Evolutionary conservation across 1,284 basidiomycete genomes (phyloP), one percentile per base, ranked within the genome.

Genomic region (Sporisorium sorghi): DNA sequence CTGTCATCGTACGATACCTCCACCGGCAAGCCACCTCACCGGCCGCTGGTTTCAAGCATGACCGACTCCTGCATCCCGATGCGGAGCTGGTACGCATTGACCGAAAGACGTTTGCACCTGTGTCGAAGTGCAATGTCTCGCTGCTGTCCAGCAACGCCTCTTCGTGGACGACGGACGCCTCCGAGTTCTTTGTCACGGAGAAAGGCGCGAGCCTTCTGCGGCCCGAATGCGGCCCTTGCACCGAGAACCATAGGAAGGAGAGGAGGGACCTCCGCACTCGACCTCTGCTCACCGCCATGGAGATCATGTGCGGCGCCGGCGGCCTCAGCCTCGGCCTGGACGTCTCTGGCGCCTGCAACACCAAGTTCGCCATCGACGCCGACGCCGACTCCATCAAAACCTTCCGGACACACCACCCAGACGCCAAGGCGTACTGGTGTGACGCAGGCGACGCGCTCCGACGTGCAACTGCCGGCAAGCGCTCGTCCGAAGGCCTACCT

Each of bases 271-370:
- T 23, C 12, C 54, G 39, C 1, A 15, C 9, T 5, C 26, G 28
- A 26, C 0, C 35, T 4, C 61, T 42, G 6, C 54, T 74, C 10
- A 40, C 5, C 2, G 46, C 32, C 0, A 50, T 71, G 51, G 72
- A 75, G 37, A 35, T 75, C 14, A 71, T 75, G 58, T 66, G 58
- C 17, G 72, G 72, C 4, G 62, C 67, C 11, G 72, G 72, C 11
- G 72, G 72, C 1, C 67, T 75, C 4, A 65, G 62, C 8, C 42
- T 75, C 12, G 72, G 72, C 1, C 51, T 75, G 3, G 63, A 60
- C 5, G 57, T 66, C 4, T 75, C 67, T 2, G 67, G 67, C 11
- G 59, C 63, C 9, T 66, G 63, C 53, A 58, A 75, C 28, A 75
- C 72, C 0, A 48, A 43, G 7, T 66, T 54, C 30, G 72, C 67